These are phyloP conservation scores for Salpingoeca rosetta DNA, from an alignment of 78 protist species.

Conservation along the genomic window DNA sequence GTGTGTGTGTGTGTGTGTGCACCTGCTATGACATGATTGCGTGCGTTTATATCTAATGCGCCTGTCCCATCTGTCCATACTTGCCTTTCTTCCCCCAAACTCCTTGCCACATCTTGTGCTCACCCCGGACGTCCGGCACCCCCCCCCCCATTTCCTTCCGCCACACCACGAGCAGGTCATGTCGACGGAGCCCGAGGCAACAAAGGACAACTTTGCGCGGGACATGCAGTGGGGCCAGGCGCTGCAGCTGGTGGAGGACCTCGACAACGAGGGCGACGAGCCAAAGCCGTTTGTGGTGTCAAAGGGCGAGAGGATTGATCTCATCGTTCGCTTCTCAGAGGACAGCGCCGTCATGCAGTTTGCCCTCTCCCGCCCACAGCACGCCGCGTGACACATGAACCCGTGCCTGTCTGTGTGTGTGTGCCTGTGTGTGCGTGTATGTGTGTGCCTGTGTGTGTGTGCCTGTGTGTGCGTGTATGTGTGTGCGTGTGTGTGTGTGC, in stretches of 20 bases:
- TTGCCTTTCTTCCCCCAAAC: neutral
- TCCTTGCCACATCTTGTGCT: neutral
- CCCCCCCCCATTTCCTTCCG: too few relatives aligned
- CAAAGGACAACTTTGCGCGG: neutral
- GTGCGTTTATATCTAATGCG: neutral
- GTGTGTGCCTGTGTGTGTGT: too few relatives aligned
- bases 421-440: too few relatives aligned
- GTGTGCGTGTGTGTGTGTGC: too few relatives aligned
- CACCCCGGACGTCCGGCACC: too few relatives aligned
- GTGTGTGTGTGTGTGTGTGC: too few relatives aligned
- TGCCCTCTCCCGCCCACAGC: neutral
- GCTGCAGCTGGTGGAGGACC: neutral
- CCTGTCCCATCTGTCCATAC: neutral
- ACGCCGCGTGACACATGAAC: too few relatives aligned
- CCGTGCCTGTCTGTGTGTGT: too few relatives aligned
- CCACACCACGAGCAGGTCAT: neutral
- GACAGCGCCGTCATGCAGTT: neutral
- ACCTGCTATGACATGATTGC: too few relatives aligned
- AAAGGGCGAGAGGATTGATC: neutral
- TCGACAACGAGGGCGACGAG: neutral
- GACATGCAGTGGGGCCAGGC: neutral
- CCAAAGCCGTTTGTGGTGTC: neutral
- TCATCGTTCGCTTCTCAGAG: neutral
- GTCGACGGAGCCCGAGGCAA: neutral
- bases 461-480: too few relatives aligned